A percentile compares a stretch with the other conserved stretches of the same genome.
These are phyloP conservation scores for Candida railenensis DNA, from an alignment of 805 yeast species.

Conservation along the genomic window DNA sequence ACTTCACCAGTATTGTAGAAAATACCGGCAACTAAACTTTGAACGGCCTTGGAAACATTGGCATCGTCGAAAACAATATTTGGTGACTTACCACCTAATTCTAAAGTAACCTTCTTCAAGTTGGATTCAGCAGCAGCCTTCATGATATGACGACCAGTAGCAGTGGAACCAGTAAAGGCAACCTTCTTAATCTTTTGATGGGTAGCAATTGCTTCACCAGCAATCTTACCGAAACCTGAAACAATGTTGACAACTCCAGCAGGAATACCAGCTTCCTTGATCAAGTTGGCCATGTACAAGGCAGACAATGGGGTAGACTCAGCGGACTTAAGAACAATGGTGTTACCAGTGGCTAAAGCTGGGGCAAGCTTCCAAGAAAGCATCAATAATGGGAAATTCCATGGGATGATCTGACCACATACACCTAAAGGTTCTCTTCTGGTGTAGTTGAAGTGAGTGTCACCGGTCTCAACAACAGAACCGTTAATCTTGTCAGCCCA, in stretches of 20 bases:
- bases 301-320: constrained; percentile 92
- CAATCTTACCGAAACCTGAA: constrained; percentile 81
- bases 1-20: constrained; percentile 95
- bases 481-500: constrained; percentile 88
- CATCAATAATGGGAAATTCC: constrained; percentile 96
- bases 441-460: constrained; percentile 71
- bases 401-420: constrained; percentile 93
- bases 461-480: constrained; percentile 70
- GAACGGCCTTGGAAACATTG: constrained; percentile 71
- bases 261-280: constrained; percentile 85
- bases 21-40: constrained; percentile 77
- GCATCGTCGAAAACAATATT: constrained; percentile 86
- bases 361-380: constrained; percentile 95
- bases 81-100: constrained; percentile 97
- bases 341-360: constrained; percentile 87
- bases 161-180: constrained; percentile 95
- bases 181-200: constrained; percentile 85
- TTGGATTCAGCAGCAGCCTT: constrained; percentile 73
- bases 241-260: constrained; percentile 87
- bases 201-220: constrained; percentile 76
- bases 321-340: constrained; percentile 85
- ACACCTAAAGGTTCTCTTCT: constrained; percentile 92
- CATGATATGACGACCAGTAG: constrained; percentile 82
- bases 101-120: constrained; percentile 88
- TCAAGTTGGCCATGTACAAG: constrained; percentile 65